Base-by-base conservation (phyloP, 148 eudicot species). In the Silene latifolia region DNA sequence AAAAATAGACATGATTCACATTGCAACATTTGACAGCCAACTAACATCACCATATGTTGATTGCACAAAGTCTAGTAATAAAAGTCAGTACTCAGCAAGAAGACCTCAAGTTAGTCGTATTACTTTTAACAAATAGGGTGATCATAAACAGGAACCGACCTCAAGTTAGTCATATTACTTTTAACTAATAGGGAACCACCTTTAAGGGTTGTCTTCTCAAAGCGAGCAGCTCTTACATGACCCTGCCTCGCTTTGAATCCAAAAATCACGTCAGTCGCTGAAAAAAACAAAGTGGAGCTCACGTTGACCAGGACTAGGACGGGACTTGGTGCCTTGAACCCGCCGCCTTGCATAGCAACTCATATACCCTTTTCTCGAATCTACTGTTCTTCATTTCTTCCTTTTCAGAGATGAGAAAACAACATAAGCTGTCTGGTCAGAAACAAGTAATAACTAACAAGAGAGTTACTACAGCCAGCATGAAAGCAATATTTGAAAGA, bases 201-300 rank as follows among this genome's bases (percentile, higher is more conserved):
- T 90, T 85, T 83, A 71, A 94, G 92, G 60, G 82, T 68, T 78
- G 98, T 94, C 88, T 86, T 90, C 87, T 91, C 98, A 76, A 90
- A 81, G 59, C 75, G 89, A 72, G 90, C 86, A 64, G 89, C 87
- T 85, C 73, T 75, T 74, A 91, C 86, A 83, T 87, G 90, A 72
- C 90, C 88, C 72, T 77, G 82, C 78, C 76, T 79, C 56, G 83
- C 76, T 62, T 85, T 17, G 96, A 87, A 10, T 83, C 89, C 35
- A 85, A 56, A 89, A 94, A 88, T 20, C 62, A n/a, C 80, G 44
- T 83, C 89, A 11, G 98, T 83, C 87, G 74, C 90, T 85, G 72
- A 90, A 94, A 89, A 94, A 94, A 81, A 88, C 85, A 80, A 94
- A 94, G 88, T 94, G 97, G 72, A 94, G 93, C 82, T 94, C 97